Base-by-base conservation (phyloP, 1,139 yeast species). In the Yamadazyma aaseri region DNA sequence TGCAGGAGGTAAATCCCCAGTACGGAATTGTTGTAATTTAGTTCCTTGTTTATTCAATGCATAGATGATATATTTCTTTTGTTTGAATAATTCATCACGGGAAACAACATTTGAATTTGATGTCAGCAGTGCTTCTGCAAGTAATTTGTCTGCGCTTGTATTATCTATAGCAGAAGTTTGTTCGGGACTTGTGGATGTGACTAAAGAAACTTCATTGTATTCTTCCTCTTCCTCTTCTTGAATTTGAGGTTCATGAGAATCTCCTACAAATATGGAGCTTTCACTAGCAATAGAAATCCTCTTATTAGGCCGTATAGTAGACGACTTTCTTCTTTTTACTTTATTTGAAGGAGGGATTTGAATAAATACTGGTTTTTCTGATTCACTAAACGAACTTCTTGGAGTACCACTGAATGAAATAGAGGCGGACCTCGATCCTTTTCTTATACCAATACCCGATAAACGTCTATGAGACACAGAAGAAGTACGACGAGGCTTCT, bases 401-500 rank as follows among this genome's bases (percentile, higher is more conserved):
- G 44, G 43, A 14, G 34, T 28, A 22, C 43, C 33, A 18, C 44
- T 25, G 11, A 28, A 11, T 6, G 38, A 27, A 33, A 52, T 28
- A n/a, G 51, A 45, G 3, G 44, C 34, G 4, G 53, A 44, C 5
- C 63, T 44, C 1, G 72, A 65, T 2, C 58, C 44, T 29, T 65
- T 51, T 33, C 65, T 42, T 27, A 53, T 45, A 11, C 53, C 48
- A 4, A 68, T 65, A 9, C 71, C 69, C 0, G 71, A 62, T 28
- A 69, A 53, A 35, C 73, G 42, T 31, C 70, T 53, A 34, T 58
- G 70, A 9, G 59, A 49, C 4, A 56, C 50, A 6, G 67, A 58
- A 3, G 68, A 58, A 17, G 55, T 56, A 32, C 67, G 42, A 33
- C 66, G 50, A 11, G 11, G 20, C 3, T n/a, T 24, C 8, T 40